A percentile compares a stretch with the other conserved stretches of the same genome.
Evolutionary conservation across 1,284 basidiomycete species (phyloP).

Genomic region (Ganoderma multipileum): DNA sequence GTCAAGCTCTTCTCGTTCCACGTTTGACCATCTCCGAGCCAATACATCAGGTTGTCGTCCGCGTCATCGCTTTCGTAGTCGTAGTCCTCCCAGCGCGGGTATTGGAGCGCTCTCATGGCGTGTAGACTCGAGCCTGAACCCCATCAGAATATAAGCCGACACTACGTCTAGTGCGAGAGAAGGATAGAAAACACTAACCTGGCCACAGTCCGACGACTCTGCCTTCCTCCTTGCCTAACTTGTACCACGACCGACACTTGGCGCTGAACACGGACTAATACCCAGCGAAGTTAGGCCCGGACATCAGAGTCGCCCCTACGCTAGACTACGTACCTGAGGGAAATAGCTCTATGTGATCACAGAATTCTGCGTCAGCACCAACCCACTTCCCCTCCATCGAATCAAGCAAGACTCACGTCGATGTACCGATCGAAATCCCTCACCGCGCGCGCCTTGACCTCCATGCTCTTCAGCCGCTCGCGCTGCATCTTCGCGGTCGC

Average conservation of each 20-base stretch:
- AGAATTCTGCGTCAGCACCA: too few species aligned
- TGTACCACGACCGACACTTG: conserved; percentile 73
- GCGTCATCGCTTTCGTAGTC: conserved; percentile 57
- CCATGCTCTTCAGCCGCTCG: conserved; percentile 62
- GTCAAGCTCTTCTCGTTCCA: conserved; percentile 48
- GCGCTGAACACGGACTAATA: conserved; percentile 62
- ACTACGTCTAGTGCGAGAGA: too few species aligned
- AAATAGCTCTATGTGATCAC: conserved; percentile 21
- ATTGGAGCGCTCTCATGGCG: conserved; percentile 51
- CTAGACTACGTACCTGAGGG: background rate
- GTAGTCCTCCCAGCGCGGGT: conserved; percentile 74
- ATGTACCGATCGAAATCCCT: conserved; percentile 14
- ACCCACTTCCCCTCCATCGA: background rate
- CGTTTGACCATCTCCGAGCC: conserved; percentile 64
- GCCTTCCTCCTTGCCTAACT: conserved; percentile 64
- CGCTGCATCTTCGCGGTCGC: conserved; percentile 63
- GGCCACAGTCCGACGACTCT: conserved; percentile 66
- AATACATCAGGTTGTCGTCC: conserved; percentile 57
- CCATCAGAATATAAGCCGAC: background rate
- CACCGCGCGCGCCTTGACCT: conserved; percentile 10
- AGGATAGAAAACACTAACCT: conserved; percentile 42
- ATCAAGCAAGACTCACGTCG: conserved; percentile 3
- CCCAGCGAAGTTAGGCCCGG: background rate
- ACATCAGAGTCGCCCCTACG: too few species aligned
- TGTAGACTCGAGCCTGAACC: conserved; percentile 58